Conservation (phyloP, 108 stramenopile genomes). For the Discostella stelligeroides region DNA sequence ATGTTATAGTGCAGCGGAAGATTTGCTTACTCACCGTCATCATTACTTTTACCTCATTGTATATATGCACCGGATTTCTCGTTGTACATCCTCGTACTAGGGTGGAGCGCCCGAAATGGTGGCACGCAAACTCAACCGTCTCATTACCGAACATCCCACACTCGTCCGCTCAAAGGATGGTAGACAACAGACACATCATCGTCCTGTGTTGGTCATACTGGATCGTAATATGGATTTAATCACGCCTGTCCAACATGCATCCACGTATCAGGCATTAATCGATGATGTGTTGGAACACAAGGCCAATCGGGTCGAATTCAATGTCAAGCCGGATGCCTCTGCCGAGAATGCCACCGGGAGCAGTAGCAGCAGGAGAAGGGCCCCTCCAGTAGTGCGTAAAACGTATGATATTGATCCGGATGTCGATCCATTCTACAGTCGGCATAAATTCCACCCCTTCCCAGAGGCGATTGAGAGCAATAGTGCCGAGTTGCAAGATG, state of each 20-base stretch:
- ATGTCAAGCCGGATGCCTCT: conserved; percentile 41
- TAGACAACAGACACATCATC: conserved; percentile 37
- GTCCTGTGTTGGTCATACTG: conserved; percentile 94
- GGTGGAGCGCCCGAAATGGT: conserved; percentile 98
- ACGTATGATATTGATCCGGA: conserved; percentile 95
- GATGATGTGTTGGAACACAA: conserved; percentile 92
- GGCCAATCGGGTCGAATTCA: conserved; percentile 91
- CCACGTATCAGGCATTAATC: conserved; percentile 96
- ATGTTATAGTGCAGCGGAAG: neutral
- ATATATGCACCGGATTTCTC: neutral
- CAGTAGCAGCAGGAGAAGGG: conserved; percentile 23
- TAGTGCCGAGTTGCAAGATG: conserved; percentile 92
- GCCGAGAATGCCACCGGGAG: conserved; percentile 37
- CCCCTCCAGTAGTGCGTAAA: conserved; percentile 67
- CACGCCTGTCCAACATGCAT: conserved; percentile 90
- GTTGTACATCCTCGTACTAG: conserved; percentile 11
- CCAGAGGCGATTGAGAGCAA: conserved; percentile 98
- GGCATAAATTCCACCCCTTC: conserved; percentile 94
- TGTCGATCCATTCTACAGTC: conserved; percentile 80
- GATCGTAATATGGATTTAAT: conserved; percentile 95
- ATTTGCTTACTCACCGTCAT: neutral
- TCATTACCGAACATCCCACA: conserved; percentile 87
- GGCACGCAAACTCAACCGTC: conserved; percentile 84
- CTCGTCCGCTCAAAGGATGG: conserved; percentile 42
- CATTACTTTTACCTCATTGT: neutral